Evolutionary conservation across 371 early-diverging fungal genomes (phyloP).

Genomic region (Smittium culicis): DNA sequence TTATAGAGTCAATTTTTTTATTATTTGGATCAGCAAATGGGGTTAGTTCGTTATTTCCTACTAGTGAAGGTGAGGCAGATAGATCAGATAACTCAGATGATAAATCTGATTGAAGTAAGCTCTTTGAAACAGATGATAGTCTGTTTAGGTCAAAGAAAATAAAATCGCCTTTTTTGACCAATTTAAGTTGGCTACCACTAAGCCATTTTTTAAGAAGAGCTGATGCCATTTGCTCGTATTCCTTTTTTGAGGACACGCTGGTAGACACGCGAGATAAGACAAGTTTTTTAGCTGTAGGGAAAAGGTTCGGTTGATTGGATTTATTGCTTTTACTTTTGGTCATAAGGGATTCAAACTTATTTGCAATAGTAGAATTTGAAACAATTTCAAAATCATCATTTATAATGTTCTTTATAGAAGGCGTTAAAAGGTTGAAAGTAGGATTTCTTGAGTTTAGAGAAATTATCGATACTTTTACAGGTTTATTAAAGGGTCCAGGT

Average conservation of each 20-base stretch:
- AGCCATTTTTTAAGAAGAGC: slow-evolving; percentile 33
- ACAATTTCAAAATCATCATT: not conserved
- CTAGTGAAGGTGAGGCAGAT: not conserved
- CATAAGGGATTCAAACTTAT: not conserved
- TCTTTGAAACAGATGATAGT: slow-evolving; percentile 18
- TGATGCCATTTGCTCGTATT: slow-evolving; percentile 44
- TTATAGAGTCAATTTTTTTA: not conserved
- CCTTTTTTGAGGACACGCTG: slow-evolving; percentile 51
- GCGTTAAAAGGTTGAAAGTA: not conserved
- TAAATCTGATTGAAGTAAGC: not conserved
- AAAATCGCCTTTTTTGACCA: slow-evolving; percentile 58
- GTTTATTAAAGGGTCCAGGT: not conserved
- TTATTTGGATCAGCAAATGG: not conserved
- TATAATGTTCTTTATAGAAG: not conserved
- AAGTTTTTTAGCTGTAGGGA: slow-evolving; percentile 46
- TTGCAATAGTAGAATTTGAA: not conserved
- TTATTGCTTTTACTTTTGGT: not conserved
- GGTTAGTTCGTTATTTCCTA: not conserved
- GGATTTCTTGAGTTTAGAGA: not conserved
- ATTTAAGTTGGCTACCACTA: slow-evolving; percentile 19
- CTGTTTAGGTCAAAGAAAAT: slow-evolving; percentile 42
- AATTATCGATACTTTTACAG: not conserved
- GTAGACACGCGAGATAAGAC: slow-evolving; percentile 63
- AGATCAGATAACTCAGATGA: not conserved
- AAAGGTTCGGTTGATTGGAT: slow-evolving; percentile 16